Evolutionary conservation across 805 yeast species (phyloP), one percentile per base, ranked within the genome.

Genomic region (Zygosaccharomyces lentus): DNA sequence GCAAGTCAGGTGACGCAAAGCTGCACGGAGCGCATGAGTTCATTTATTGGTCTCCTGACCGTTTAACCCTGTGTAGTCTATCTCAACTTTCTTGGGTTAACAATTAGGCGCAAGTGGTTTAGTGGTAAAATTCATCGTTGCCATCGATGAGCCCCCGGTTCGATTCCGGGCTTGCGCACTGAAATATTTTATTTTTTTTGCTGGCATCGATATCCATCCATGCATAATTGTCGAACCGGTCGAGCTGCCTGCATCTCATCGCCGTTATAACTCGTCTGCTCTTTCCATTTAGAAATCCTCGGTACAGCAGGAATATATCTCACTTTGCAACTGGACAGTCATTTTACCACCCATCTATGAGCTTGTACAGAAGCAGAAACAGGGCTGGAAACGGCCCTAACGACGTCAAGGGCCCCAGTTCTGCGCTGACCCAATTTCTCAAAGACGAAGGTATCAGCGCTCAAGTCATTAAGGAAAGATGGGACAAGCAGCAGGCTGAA

Each of bases 391-490:
- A 48, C 15, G 17, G 52, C 57, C 24, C 34, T 15, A 38, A 38
- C n/a, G 61, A 62, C 2, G 68, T 72, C 47, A 65, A 70, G 49
- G 77, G 77, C 1, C 77, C 95, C 37, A 87, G 87, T 69, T 84
- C 95, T 54, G 97, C 97, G 0, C 71, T 90, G 54, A 90, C 96
- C 0, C 93, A 86, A 65, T 90, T 90, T 58, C 73, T 90, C 49
- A 73, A 89, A 41, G 87, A 84, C 46, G 95, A 89, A 65, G 97
- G 97, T 29, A 90, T 90, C 67, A 84, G 72, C 58, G 88, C 96
- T 1, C 88, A 81, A 47, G 81, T 79, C 34, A 88, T 88, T 61
- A 73, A 89, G 58, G 68, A 69, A 41, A 61, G 74, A 47, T 74
- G 70, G 63, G 49, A 62, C 49, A 66, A 64, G 42, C 64, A 66